Evolutionary conservation across 352 stramenopile species (phyloP), one percentile per base, ranked within the genome.

Genomic region (Phytophthora pluvialis): DNA sequence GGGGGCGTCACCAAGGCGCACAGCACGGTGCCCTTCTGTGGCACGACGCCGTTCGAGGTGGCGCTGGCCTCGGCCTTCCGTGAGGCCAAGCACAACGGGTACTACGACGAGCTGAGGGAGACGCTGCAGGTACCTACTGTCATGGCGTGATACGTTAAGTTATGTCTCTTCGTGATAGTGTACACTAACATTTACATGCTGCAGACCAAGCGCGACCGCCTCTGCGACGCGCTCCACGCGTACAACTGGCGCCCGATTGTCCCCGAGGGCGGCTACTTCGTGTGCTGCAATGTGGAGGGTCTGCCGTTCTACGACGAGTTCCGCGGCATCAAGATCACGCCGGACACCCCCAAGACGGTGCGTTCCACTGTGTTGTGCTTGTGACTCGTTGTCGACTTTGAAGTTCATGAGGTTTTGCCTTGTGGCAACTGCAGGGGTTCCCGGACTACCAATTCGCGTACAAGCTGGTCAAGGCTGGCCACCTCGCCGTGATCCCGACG

Each of bases 221-320:
- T 99, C 18, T 89, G 90, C 1, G 76, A 78, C 3, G 86, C 90
- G 7, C 80, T 99, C 1, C 63, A 85, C 31, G 67, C 59, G 2
- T 90, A 86, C 9, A 83, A 90, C 65, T 97, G 96, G 80, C 89
- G 83, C 43, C 94, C 92, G 6, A 97, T 98, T 42, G 81, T 98
- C 0, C 95, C 96, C 0, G 75, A 98, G 46, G 96, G 97, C 4
- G 97, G 96, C 31, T 99, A 99, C 78, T 99, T 99, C 61, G 90
- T 99, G 29, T 93, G 84, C 66, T 94, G 86, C 68, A 88, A 96
- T 62, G 84, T 94, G 12, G 77, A 83, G 11, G 65, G 78, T 28
- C 69, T 93, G 42, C 75, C 78, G 9, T 82, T 88, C 56, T 91
- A 91, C 74, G 64, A 91, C 12, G 83, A 94, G 57, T 93, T 94